These are phyloP conservation scores for Macrocybe gigantea DNA, from an alignment of 768 basidiomycete genomes.

Conservation along the genomic window DNA sequence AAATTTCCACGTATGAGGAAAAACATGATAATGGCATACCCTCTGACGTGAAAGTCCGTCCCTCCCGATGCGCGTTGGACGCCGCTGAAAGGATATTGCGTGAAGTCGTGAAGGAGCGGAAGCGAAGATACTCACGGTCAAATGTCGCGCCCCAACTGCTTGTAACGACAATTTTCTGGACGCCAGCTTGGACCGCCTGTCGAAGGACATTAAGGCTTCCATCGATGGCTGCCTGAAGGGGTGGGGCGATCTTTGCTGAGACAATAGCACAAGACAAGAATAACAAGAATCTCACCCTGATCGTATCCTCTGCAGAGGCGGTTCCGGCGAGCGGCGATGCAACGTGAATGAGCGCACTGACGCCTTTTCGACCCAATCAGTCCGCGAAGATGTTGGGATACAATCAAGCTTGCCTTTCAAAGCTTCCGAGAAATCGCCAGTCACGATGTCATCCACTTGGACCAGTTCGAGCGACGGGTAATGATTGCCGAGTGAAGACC, in stretches of 20 bases:
- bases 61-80: slow-evolving; percentile 10
- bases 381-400: background rate
- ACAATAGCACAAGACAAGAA: background rate
- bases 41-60: slow-evolving; percentile 16
- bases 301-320: slow-evolving; percentile 9
- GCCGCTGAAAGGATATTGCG: slow-evolving; percentile 4
- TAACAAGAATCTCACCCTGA: slow-evolving; percentile 5
- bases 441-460: slow-evolving; percentile 13
- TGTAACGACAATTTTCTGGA: slow-evolving; percentile 24
- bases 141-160: slow-evolving; percentile 21
- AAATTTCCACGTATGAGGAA: background rate
- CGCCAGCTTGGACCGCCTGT: slow-evolving; percentile 26
- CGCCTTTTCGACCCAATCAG: slow-evolving; percentile 6
- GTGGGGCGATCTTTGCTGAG: background rate
- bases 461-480: slow-evolving; percentile 15
- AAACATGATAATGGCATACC: slow-evolving; percentile 7
- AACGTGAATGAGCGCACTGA: slow-evolving; percentile 34
- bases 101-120: background rate
- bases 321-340: slow-evolving; percentile 22
- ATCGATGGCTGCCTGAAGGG: slow-evolving; percentile 20
- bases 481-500: slow-evolving; percentile 6
- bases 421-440: slow-evolving; percentile 34
- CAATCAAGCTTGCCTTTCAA: slow-evolving; percentile 25
- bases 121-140: slow-evolving; percentile 4
- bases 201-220: slow-evolving; percentile 30